Evolutionary conservation across 1,284 basidiomycete species (phyloP), one percentile per base, ranked within the genome.

Genomic region (Apiotrichum mycotoxinovorans): DNA sequence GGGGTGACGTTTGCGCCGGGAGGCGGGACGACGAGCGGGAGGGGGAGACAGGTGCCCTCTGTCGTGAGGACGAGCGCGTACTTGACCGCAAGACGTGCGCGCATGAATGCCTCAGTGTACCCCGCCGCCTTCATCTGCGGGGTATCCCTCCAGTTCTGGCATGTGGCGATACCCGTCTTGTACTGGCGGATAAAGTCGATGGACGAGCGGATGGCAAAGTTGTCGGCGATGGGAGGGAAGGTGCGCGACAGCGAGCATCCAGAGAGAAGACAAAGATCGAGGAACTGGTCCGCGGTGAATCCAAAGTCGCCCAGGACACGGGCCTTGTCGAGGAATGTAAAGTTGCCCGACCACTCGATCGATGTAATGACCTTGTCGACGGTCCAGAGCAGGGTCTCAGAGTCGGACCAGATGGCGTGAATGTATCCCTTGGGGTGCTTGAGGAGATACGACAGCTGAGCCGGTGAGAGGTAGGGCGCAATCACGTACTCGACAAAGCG

Each of bases 401-500:
- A 89, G 34, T 93, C 86, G 7, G 91, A 92, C 75, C 86, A 98
- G 66, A 98, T 87, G 22, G 95, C 87, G 73, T 98, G 93, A 61
- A 97, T 89, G 78, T 98, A 99, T 5, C 87, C 84, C 75, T 96
- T 96, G 25, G 85, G 82, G 78, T 98, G 95, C 56, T 91, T 87
- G 75, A 94, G 87, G 43, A 98, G 85, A 78, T 97, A 97, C 63
- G 95, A 89, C 69, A 96, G 82, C 89, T 97, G 95, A 43, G 93
- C 90, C 83, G 89, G 90, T 42, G 92, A 87, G 50, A 92, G 81
- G 77, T 98, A 98, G 11, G 95, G 95, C 38, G 96, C 94, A 61
- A 98, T 86, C 46, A 98, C 82, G 73, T 94, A 98, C 79, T 98
- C 95, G 63, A 97, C 92, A 68, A 92, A 91, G 43, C 95, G 83